Conservation (phyloP, 192 early-diverging fungal genomes). For the Geranomyces variabilis region DNA sequence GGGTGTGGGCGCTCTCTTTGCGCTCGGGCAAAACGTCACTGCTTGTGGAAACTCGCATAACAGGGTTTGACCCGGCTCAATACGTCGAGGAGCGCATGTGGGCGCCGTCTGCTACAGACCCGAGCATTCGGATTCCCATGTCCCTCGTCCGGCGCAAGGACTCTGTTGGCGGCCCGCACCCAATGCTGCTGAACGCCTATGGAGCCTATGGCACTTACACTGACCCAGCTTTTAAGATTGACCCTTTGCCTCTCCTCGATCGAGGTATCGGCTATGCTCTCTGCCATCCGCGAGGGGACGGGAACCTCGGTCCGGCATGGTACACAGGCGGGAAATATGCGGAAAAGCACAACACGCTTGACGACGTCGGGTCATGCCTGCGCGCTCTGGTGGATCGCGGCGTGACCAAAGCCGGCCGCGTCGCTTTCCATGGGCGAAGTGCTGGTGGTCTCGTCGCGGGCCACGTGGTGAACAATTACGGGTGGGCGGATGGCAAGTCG, state of each 20-base stretch:
- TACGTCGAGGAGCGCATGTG: conserved; percentile 34
- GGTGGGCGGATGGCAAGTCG: conserved; percentile 15
- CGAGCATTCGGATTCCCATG: conserved; percentile 23
- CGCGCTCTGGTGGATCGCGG: conserved; percentile 29
- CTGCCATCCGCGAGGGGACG: conserved; percentile 56
- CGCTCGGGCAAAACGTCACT: neutral
- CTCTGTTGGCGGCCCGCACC: neutral
- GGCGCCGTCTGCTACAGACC: conserved; percentile 7
- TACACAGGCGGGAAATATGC: conserved; percentile 45
- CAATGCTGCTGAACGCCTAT: conserved; percentile 39
- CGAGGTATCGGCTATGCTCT: conserved; percentile 39
- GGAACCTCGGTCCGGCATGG: conserved; percentile 43
- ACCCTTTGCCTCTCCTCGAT: conserved; percentile 39
- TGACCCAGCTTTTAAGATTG: conserved; percentile 33
- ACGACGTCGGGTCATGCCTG: conserved; percentile 41
- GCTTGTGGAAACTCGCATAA: neutral
- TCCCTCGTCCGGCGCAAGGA: conserved; percentile 23
- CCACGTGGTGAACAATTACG: conserved; percentile 19
- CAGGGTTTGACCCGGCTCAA: neutral
- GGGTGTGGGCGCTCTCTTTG: conserved; percentile 12
- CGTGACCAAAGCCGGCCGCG: neutral
- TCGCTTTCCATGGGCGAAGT: conserved; percentile 43
- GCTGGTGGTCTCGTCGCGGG: conserved; percentile 53
- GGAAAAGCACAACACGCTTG: conserved; percentile 42
- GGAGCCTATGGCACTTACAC: conserved; percentile 50